phyloP scores from a whole-genome alignment of 805 yeast species.

The Priceomyces fermenticarens region DNA sequence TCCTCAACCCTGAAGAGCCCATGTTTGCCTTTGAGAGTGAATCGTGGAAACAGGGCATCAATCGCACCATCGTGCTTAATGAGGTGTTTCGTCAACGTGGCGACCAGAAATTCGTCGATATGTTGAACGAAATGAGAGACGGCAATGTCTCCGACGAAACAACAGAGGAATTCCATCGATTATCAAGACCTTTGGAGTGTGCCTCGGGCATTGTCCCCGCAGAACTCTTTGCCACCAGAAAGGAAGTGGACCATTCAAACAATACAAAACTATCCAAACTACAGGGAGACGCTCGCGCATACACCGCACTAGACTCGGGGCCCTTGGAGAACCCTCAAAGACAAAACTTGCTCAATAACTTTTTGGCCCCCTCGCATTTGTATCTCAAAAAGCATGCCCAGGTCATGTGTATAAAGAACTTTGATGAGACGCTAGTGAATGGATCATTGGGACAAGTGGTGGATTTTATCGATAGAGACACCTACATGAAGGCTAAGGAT shows the following conservation, averaged over 20 bases:
- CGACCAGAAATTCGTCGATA: conserved; percentile 63
- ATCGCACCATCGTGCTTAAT: conserved; percentile 54
- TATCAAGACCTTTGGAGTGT: conserved; percentile 50
- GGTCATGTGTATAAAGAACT: conserved; percentile 78
- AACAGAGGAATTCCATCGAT: conserved; percentile 44
- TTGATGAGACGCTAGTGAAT: conserved; percentile 69
- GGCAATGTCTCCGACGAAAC: conserved; percentile 55
- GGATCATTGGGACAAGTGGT: conserved; percentile 73
- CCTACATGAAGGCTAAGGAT: conserved; percentile 25
- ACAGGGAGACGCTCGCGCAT: conserved; percentile 42
- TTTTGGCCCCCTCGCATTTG: conserved; percentile 59
- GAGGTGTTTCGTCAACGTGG: conserved; percentile 77
- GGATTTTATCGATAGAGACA: conserved; percentile 46
- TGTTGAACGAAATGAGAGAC: conserved; percentile 72
- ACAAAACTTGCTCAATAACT: conserved; percentile 48
- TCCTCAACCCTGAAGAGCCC: conserved; percentile 15
- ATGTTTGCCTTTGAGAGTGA: conserved; percentile 63
- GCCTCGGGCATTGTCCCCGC: conserved; percentile 68
- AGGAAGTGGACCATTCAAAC: conserved; percentile 70
- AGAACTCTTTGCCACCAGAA: conserved; percentile 68
- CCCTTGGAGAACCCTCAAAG: conserved; percentile 39
- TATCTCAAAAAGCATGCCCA: conserved; percentile 69
- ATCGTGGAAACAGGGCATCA: conserved; percentile 60
- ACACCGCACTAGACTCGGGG: conserved; percentile 57
- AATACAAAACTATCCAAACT: conserved; percentile 44